Evolutionary conservation across 345 rosid species (phyloP), one percentile per base, ranked within the genome.

Genomic region (Camelina laxa): DNA sequence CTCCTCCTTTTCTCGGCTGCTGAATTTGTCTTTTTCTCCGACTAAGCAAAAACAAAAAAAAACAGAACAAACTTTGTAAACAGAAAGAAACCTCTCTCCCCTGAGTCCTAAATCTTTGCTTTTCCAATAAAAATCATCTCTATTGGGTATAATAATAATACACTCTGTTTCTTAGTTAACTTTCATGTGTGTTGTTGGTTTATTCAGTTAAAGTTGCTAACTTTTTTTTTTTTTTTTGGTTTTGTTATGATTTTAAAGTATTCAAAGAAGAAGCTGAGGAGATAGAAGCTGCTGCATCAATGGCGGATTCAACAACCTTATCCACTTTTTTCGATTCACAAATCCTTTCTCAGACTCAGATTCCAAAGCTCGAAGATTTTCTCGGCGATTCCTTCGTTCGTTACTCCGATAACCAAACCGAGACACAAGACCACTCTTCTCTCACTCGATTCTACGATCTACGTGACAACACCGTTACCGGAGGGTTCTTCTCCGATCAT

Each of bases 321-420:
- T 58, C 88, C 0, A 78, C 75, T 36, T 82, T 75, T 57, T 50
- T 80, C 65, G 80, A 85, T 73, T 68, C 83, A 1, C 82, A 82
- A 38, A 73, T 80, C 38, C 89, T 82, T 64, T 73, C 70, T 31
- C 66, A 45, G 30, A 7, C 60, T 73, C 84, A 83, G n/a, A 70
- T 72, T 13, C 97, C 97, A 2, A 93, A 93, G 69, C 98, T 93
- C 3, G 98, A 91, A 65, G 97, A 93, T 65, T 94, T 94, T 76
- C 79, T 91, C 38, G 91, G 94, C 3, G 97, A 90, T 55, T 87
- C 51, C 2, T 72, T 84, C 9, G 87, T 85, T 51, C 83, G 89
- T 10, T 87, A 79, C 63, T 76, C 91, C 1, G 73, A 87, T 1
- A 80, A 81, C 79, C 89, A 85, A 75, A 84, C 91, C 0, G 91